Base-by-base conservation (phyloP, 176 grass and related monocot genomes). In the Zizania latifolia region DNA sequence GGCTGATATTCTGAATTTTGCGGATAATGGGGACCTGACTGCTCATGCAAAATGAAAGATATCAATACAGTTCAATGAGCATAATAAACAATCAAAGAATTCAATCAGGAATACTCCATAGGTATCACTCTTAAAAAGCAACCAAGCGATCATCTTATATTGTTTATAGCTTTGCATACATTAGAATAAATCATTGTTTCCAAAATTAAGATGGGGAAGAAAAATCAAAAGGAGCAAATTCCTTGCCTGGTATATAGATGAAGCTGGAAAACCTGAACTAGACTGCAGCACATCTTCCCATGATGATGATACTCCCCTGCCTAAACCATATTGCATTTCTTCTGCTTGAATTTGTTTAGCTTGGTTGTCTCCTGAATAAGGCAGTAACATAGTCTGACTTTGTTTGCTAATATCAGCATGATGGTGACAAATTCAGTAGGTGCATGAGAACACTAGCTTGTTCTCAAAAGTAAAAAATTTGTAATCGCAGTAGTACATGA, bases 251-350 rank as follows among this genome's bases (percentile, higher is more conserved):
- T 88, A 84, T 70, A 72, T 84, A 36, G 75, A 75, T 44, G 86
- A 68, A 68, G 16, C 40, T 63, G 86, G 75, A 30, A 80, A 79
- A 48, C 72, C 81, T 71, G 86, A 89, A 79, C 50, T 86, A 45
- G 38, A 89, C 15, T 92, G 84, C 58, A 90, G 74, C 70, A 94
- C 88, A 89, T 94, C 89, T 90, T 89, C 90, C 95, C 95, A 99
- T 27, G 91, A 94, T 75, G 89, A 70, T 28, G 82, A 73, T 75
- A 62, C 69, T 23, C 78, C 85, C 59, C 48, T 90, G 57, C 66
- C 57, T 50, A 88, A 43, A 81, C 56, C 46, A 81, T 86, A 60
- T 72, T 86, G 64, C 22, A 65, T 69, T 71, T 57, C 74, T 84
- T 82, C 70, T 89, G 32, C 43, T 50, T 3, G 68, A 83, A 62